Evolutionary conservation across 139 green algal genomes (phyloP), one percentile per base, ranked within the genome.

Genomic region (Mychonastes homosphaera): DNA sequence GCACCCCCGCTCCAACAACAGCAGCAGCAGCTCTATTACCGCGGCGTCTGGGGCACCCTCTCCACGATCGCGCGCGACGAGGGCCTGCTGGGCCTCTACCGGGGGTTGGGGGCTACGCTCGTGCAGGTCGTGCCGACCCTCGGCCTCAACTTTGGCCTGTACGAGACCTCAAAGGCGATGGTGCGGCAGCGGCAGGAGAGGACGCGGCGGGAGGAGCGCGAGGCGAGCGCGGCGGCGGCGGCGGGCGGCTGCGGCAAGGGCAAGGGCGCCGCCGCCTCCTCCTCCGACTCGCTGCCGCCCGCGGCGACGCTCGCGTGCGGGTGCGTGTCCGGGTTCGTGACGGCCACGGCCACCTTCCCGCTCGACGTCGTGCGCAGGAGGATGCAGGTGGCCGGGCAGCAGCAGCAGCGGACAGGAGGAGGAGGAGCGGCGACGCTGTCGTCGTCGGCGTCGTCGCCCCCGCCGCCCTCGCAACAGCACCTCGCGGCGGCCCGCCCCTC

Each of bases 141-240:
- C 2, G 89, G 89, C 13, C 81, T 97, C 51, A 97, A 95, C 55
- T 97, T 92, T 61, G 80, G 66, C 35, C 74, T 88, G 1, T 97
- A 97, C 45, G 89, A 95, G 56, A 74, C 54, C 33, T 18, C 8
- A 15, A n/a, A 23, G 41, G 41, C 41, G 9, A 5, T 28, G 41
- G 41, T n/a, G 41, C 8, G 8, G 41, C 41, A n/a, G 41, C 41
- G 41, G 8, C 41, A 5, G 41, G 41, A 48, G 8, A 8, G 8
- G 10, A 18, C 8, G 41, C 41, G 10, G 41, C 41, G 23, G 41
- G 41, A 18, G 41, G 41, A 7, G 41, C 19, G 19, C 19, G 41
- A 28, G 41, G 41, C 41, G 41, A 13, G 7, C 5, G 41, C 15
- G 34, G 41, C 39, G 48, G 48, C 27, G 24, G 30, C 48, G 26